Conservation (phyloP, 306 rosid species). For the Luffa acutangula region DNA sequence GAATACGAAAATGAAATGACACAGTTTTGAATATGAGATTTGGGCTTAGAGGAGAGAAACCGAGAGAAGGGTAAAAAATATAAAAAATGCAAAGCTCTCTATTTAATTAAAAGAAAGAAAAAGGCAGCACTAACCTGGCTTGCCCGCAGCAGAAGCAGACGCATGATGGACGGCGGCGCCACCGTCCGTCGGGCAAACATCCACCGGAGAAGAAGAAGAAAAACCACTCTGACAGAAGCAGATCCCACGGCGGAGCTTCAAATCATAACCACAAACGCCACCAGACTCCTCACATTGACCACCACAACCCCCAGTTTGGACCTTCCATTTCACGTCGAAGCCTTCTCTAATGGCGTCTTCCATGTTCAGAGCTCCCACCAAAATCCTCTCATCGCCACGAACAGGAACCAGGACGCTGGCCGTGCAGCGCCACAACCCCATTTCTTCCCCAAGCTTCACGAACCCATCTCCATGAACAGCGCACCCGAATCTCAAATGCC, state of each 20-base stretch:
- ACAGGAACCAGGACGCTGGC: neutral
- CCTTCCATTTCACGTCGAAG: constrained; percentile 1
- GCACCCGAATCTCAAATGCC: neutral
- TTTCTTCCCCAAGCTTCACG: neutral
- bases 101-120: neutral
- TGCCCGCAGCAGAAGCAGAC: neutral
- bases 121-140: neutral
- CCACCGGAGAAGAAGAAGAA: neutral
- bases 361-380: neutral
- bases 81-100: no score
- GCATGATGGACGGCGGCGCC: neutral
- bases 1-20: no score
- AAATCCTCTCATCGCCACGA: neutral
- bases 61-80: no score
- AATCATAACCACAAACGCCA: constrained; percentile 2
- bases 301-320: neutral
- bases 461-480: neutral
- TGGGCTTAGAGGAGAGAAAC: no score
- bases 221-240: neutral
- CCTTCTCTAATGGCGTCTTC: constrained; percentile 7
- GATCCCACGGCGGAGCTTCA: neutral
- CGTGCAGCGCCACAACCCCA: neutral
- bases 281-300: neutral
- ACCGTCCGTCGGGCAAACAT: neutral
- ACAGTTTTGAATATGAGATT: no score